Conservation (phyloP, 208 protist genomes). For the Naegleria gruberi region DNA sequence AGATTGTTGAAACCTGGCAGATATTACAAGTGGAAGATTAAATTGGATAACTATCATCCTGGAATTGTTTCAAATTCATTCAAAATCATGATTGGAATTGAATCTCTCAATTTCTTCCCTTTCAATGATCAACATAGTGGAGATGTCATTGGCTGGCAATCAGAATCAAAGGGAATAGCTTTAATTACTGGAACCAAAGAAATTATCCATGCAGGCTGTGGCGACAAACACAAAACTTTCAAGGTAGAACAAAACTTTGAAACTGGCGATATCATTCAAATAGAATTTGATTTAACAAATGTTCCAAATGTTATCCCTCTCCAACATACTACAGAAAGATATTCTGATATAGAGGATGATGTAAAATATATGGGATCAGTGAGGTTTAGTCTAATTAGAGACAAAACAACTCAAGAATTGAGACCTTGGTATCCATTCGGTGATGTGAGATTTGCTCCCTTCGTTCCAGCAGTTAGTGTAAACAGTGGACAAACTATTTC, state of each 20-base stretch:
- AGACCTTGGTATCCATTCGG: background rate
- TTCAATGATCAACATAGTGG: background rate
- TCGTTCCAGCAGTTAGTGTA: background rate
- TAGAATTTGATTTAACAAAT: constrained; percentile 5
- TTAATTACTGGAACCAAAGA: background rate
- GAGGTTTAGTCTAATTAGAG: too few relatives aligned
- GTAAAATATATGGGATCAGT: too few relatives aligned
- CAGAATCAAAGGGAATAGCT: background rate
- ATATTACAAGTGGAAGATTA: background rate
- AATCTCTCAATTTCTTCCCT: background rate
- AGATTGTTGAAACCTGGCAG: background rate
- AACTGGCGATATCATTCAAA: background rate
- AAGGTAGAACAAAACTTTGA: background rate
- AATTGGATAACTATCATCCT: background rate
- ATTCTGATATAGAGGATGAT: too few relatives aligned
- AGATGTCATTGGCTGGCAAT: background rate
- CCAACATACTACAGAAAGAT: too few relatives aligned
- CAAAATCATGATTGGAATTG: background rate
- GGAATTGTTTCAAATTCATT: background rate
- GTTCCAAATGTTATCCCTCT: too few relatives aligned
- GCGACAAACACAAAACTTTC: background rate
- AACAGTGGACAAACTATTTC: background rate
- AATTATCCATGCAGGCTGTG: background rate
- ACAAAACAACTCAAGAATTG: too few relatives aligned
- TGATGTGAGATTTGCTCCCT: background rate